phyloP scores from a whole-genome alignment of 2,329 filamentous ascomycete species.

The Hypoxylon sp. region DNA sequence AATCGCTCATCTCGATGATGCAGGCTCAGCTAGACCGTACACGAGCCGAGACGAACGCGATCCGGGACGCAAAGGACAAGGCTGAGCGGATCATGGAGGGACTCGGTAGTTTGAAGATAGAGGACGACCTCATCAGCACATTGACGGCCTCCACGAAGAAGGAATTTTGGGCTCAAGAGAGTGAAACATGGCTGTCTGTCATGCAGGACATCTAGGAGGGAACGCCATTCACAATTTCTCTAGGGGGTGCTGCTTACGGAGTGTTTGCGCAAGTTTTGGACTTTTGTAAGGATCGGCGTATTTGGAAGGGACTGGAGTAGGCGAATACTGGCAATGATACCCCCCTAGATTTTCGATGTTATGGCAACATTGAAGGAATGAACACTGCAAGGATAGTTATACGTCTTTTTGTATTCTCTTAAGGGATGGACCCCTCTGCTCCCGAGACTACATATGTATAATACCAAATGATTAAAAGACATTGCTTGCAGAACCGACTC shows the following conservation, averaged over 20 bases:
- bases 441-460: background rate
- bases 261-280: background rate
- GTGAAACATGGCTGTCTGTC: constrained; percentile 46
- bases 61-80: constrained; percentile 78
- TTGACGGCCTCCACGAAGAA: constrained; percentile 21
- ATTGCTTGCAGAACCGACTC: constrained; percentile 11
- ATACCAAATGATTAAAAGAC: constrained; percentile 7
- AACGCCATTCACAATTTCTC: background rate
- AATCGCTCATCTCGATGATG: constrained; percentile 75
- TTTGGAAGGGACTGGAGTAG: constrained; percentile 17
- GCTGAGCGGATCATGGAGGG: constrained; percentile 81
- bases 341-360: constrained; percentile 30
- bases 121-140: constrained; percentile 42
- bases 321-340: constrained; percentile 43
- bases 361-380: constrained; percentile 3
- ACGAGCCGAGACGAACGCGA: constrained; percentile 80
- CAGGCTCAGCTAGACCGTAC: constrained; percentile 76
- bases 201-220: constrained; percentile 41
- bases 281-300: constrained; percentile 7
- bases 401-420: background rate
- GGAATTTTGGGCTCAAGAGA: constrained; percentile 32
- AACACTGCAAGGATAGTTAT: background rate
- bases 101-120: constrained; percentile 68
- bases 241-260: background rate
- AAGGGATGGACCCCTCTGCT: constrained; percentile 1